phyloP scores from a whole-genome alignment of 495 filamentous ascomycete genomes.

The Astrothelium macrocarpum region DNA sequence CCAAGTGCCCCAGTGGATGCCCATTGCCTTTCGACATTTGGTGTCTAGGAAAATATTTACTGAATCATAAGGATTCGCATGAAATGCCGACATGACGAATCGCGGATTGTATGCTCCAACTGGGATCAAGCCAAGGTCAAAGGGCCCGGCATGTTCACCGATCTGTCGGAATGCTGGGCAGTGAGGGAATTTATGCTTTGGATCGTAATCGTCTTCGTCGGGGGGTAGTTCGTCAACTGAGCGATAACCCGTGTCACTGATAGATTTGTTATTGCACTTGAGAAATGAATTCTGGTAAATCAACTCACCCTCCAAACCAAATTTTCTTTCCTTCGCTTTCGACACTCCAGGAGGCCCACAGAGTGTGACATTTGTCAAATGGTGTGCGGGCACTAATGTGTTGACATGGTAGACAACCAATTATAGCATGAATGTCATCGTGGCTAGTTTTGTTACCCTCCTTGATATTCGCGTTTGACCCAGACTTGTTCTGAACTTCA shows the following conservation, averaged over 20 bases:
- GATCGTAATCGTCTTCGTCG: conserved; percentile 61
- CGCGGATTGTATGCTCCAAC: conserved; percentile 88
- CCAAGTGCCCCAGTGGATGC: conserved; percentile 92
- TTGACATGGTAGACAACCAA: conserved; percentile 79
- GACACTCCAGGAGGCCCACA: conserved; percentile 85
- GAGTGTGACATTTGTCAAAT: conserved; percentile 61
- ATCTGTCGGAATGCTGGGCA: conserved; percentile 87
- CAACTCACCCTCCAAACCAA: conserved; percentile 57
- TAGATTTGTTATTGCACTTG: neutral
- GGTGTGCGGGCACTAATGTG: conserved; percentile 62
- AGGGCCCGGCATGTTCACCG: conserved; percentile 70
- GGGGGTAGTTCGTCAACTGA: conserved; percentile 58
- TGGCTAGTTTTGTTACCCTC: conserved; percentile 14
- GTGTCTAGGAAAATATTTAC: conserved; percentile 90
- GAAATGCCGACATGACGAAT: conserved; percentile 49
- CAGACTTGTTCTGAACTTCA: conserved; percentile 8
- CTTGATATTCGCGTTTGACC: conserved; percentile 8
- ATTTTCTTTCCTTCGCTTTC: conserved; percentile 64
- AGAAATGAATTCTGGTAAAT: neutral
- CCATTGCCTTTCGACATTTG: conserved; percentile 71
- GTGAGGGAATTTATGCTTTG: conserved; percentile 58
- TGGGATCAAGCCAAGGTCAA: conserved; percentile 89
- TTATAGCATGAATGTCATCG: conserved; percentile 55
- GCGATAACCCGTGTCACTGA: conserved; percentile 65
- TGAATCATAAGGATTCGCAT: conserved; percentile 79